phyloP scores from a whole-genome alignment of 2,329 filamentous ascomycete genomes.

The Aciculosporium take region DNA sequence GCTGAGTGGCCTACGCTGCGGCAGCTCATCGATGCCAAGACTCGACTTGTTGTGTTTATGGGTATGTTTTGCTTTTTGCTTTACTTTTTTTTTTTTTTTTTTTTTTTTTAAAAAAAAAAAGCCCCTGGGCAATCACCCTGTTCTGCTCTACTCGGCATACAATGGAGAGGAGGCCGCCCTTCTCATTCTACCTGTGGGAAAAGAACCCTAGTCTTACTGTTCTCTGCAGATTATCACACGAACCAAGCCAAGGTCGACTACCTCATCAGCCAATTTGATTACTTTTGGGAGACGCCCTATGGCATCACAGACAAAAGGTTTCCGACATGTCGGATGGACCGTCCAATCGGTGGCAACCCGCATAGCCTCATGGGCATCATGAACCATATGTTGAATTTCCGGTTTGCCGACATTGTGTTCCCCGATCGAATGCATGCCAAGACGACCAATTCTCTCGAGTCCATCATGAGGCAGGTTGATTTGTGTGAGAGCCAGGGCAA shows the following conservation, averaged over 20 bases:
- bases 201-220: not conserved
- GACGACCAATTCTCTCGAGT: constrained; percentile 21
- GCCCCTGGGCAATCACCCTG: too few relatives aligned
- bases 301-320: constrained; percentile 45
- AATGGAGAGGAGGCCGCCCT: not conserved
- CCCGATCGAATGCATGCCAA: constrained; percentile 17
- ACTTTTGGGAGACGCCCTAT: constrained; percentile 61
- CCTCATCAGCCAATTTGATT: constrained; percentile 48
- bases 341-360: constrained; percentile 33
- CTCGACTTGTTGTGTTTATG: constrained; percentile 57
- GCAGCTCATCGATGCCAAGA: constrained; percentile 45
- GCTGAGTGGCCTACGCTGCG: constrained; percentile 57
- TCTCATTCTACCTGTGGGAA: too few relatives aligned
- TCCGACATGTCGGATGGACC: constrained; percentile 50
- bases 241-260: constrained; percentile 40
- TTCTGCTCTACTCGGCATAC: too few relatives aligned
- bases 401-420: constrained; percentile 20
- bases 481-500: constrained; percentile 15
- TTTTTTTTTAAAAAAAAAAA: too few relatives aligned
- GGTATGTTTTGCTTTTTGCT: constrained; percentile 25
- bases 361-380: constrained; percentile 29
- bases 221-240: constrained; percentile 40
- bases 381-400: constrained; percentile 23
- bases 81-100: not conserved
- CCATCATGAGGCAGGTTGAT: constrained; percentile 16